phyloP scores from a whole-genome alignment of 805 yeast species.

The Kodamaea hsintzibuensis region DNA sequence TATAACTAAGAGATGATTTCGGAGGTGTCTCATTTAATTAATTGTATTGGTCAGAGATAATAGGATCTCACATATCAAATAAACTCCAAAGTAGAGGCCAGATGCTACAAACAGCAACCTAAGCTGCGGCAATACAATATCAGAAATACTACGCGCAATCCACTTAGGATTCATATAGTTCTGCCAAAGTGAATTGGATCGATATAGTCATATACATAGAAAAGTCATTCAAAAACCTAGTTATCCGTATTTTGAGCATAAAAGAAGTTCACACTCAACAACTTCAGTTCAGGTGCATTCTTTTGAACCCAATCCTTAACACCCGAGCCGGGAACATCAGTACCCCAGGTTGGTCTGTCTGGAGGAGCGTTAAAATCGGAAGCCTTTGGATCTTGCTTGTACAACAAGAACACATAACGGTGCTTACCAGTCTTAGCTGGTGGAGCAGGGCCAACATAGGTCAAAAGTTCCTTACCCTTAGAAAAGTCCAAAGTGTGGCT shows the following conservation, averaged over 20 bases:
- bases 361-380: slow-evolving; percentile 42
- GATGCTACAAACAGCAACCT: too few relatives aligned
- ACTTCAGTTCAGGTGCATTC: slow-evolving; percentile 53
- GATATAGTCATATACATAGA: neutral
- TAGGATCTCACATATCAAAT: too few relatives aligned
- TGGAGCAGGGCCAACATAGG: slow-evolving; percentile 87
- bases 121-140: too few relatives aligned
- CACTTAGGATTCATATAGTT: neutral
- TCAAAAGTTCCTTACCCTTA: slow-evolving; percentile 44
- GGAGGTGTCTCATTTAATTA: too few relatives aligned
- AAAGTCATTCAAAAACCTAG: neutral
- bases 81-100: neutral
- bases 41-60: too few relatives aligned
- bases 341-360: slow-evolving; percentile 81
- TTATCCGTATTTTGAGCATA: slow-evolving; percentile 61
- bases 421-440: slow-evolving; percentile 85
- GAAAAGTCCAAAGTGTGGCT: slow-evolving; percentile 31
- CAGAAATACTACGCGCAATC: neutral
- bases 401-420: slow-evolving; percentile 78
- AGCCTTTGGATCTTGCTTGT: slow-evolving; percentile 57
- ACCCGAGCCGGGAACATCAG: slow-evolving; percentile 78
- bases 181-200: neutral
- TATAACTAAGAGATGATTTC: neutral
- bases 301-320: slow-evolving; percentile 70
- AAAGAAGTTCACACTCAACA: slow-evolving; percentile 80